phyloP scores from a whole-genome alignment of 2,329 filamentous ascomycete genomes.

The Dactylellina parvicollis region DNA sequence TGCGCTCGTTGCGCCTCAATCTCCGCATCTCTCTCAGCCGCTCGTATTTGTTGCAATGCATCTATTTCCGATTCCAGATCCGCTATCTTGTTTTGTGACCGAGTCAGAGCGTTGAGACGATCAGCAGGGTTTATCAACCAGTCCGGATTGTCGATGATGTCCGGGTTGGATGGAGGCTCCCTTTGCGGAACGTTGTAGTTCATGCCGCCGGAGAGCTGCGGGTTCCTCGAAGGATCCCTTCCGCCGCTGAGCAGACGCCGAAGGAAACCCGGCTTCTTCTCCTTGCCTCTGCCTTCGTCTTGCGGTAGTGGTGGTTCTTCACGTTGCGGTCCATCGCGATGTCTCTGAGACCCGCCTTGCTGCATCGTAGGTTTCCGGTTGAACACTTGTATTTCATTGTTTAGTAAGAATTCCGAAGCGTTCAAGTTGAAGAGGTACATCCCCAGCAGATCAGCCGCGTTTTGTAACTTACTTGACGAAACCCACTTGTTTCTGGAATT shows the following conservation, averaged over 20 bases:
- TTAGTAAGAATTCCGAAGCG: conserved; percentile 5
- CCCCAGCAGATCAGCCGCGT: not conserved
- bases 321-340: not conserved
- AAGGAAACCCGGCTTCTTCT: not conserved
- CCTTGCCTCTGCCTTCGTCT: not conserved
- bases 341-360: not conserved
- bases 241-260: not conserved
- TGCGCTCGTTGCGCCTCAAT: not conserved
- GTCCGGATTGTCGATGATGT: conserved; percentile 9
- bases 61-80: not conserved
- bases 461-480: conserved; percentile 14
- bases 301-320: not conserved
- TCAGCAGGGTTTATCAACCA: conserved; percentile 20
- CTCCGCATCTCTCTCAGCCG: not conserved
- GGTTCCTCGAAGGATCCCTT: not conserved
- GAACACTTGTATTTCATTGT: not conserved
- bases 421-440: conserved; percentile 11
- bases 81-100: not conserved
- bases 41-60: not conserved
- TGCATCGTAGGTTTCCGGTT: not conserved
- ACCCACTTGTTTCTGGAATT: no score
- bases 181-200: not conserved
- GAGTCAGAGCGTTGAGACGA: not conserved
- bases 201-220: not conserved
- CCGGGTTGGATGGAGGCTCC: not conserved